Conservation (phyloP, 2,329 filamentous ascomycete species). For the Cladorrhinum sp. region DNA sequence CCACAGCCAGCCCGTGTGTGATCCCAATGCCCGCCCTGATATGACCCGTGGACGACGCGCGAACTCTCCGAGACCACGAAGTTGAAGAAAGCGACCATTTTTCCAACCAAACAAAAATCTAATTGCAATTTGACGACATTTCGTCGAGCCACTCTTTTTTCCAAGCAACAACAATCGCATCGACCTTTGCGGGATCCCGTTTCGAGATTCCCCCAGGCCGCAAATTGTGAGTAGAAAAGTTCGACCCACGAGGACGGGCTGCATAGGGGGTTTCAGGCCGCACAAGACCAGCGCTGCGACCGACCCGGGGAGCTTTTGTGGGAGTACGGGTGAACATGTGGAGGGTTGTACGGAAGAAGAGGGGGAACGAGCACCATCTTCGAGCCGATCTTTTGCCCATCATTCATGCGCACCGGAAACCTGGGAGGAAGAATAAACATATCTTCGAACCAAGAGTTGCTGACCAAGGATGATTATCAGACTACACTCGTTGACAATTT, state of each 20-base stretch:
- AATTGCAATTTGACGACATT: constrained; percentile 38
- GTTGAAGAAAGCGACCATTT: constrained; percentile 27
- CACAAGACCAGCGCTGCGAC: constrained; percentile 12
- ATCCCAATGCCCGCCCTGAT: constrained; percentile 30
- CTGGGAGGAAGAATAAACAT: constrained; percentile 5
- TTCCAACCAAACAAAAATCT: constrained; percentile 13
- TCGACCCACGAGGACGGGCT: not conserved
- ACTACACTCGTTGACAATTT: constrained; percentile 48
- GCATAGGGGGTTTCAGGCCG: constrained; percentile 7
- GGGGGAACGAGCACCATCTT: constrained; percentile 3
- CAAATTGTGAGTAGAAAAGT: constrained; percentile 25
- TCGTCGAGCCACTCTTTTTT: constrained; percentile 49
- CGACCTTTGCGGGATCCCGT: constrained; percentile 10
- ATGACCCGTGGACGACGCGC: constrained; percentile 28
- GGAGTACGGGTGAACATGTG: not conserved
- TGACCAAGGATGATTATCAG: constrained; percentile 23
- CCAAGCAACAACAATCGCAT: constrained; percentile 15
- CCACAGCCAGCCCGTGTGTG: no score
- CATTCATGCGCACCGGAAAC: constrained; percentile 28
- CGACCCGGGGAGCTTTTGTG: not conserved
- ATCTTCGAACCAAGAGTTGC: not conserved
- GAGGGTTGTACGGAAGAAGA: not conserved
- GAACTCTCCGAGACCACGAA: constrained; percentile 23
- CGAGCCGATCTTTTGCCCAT: constrained; percentile 32
- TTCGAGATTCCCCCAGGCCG: constrained; percentile 4